Conservation (phyloP, 2,329 filamentous ascomycete genomes). For the Clonostachys chloroleuca region DNA sequence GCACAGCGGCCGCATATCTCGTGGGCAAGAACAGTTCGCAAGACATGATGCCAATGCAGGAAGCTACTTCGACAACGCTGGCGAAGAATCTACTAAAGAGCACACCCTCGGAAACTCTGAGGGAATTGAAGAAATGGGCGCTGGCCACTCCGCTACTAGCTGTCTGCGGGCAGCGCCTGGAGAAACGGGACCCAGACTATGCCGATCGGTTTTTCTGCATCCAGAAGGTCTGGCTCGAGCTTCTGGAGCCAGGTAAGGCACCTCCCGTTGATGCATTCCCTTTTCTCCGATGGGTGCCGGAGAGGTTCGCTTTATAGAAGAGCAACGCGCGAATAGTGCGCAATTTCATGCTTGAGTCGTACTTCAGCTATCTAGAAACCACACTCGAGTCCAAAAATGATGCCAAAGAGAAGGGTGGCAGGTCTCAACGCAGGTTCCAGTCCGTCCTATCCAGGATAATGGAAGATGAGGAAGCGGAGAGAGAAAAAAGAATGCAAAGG, state of each 20-base stretch:
- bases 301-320: not conserved
- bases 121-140: not conserved
- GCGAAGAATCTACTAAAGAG: too few species aligned
- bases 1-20: not conserved
- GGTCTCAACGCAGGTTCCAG: too few species aligned
- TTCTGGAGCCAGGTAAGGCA: not conserved
- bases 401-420: too few species aligned
- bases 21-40: not conserved
- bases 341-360: not conserved
- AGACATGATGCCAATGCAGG: too few species aligned
- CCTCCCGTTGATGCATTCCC: not conserved
- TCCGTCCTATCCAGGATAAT: too few species aligned
- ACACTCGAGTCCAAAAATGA: too few species aligned
- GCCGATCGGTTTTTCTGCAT: not conserved
- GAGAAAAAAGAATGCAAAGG: too few species aligned
- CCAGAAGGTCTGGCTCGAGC: not conserved
- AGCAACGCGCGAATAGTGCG: not conserved
- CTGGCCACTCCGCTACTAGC: not conserved
- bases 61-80: too few species aligned
- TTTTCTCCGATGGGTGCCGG: not conserved
- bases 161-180: not conserved
- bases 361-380: not conserved
- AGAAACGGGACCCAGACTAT: not conserved
- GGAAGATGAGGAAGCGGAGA: too few species aligned
- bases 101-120: not conserved